Evolutionary conservation across 495 filamentous ascomycete species (phyloP).

Genomic region (Physcia stellaris): DNA sequence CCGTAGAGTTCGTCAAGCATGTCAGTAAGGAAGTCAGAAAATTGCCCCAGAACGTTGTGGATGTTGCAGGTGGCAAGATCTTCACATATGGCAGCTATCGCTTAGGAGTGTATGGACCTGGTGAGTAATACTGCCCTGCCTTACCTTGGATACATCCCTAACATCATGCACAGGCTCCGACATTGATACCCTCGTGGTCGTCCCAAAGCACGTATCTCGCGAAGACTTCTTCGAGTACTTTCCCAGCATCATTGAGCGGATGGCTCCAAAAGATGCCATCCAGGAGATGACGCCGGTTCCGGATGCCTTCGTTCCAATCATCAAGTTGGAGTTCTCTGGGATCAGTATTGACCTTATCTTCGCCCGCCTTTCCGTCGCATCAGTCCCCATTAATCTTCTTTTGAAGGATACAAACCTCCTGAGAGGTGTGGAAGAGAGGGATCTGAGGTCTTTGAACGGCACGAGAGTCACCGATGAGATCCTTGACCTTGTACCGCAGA

Average conservation of each 20-base stretch:
- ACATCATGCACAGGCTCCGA: slow-evolving; percentile 82
- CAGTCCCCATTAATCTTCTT: slow-evolving; percentile 58
- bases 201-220: slow-evolving; percentile 69
- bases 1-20: slow-evolving; percentile 68
- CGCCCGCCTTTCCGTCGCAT: slow-evolving; percentile 56
- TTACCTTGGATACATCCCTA: no score
- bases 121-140: slow-evolving; percentile 25
- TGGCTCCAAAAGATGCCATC: slow-evolving; percentile 63
- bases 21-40: slow-evolving; percentile 60
- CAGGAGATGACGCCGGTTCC: slow-evolving; percentile 74
- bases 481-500: slow-evolving; percentile 73
- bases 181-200: slow-evolving; percentile 91
- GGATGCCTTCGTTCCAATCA: slow-evolving; percentile 88
- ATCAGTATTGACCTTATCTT: slow-evolving; percentile 95
- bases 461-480: slow-evolving; percentile 90
- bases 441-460: slow-evolving; percentile 81
- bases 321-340: slow-evolving; percentile 79
- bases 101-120: slow-evolving; percentile 83
- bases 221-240: slow-evolving; percentile 89
- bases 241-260: slow-evolving; percentile 56
- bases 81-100: slow-evolving; percentile 93
- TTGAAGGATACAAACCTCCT: slow-evolving; percentile 72
- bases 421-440: slow-evolving; percentile 71
- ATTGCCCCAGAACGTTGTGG: slow-evolving; percentile 58
- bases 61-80: slow-evolving; percentile 74